These are phyloP conservation scores for Colletotrichum costaricense DNA, from an alignment of 2,329 filamentous ascomycete species.

Conservation along the genomic window DNA sequence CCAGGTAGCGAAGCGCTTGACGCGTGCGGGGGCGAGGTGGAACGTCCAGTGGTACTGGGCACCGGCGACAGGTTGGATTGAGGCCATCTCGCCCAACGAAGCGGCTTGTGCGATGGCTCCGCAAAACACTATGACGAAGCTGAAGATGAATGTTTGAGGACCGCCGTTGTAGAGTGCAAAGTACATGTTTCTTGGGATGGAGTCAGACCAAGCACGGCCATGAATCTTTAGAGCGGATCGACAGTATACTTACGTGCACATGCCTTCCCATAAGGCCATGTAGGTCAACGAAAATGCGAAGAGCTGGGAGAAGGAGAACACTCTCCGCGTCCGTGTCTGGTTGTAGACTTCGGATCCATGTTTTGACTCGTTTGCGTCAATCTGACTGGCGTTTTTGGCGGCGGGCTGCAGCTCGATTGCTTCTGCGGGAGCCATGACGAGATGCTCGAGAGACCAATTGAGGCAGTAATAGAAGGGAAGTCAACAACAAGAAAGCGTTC, in stretches of 20 bases:
- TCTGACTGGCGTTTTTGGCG: background rate
- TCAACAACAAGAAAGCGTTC: background rate
- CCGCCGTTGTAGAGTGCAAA: conserved; percentile 18
- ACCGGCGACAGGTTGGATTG: conserved; percentile 11
- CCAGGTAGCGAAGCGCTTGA: conserved; percentile 8
- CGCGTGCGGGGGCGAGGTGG: background rate
- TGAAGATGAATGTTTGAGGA: conserved; percentile 15
- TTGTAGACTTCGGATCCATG: conserved; percentile 16
- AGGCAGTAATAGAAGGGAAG: background rate
- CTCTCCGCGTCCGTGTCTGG: conserved; percentile 4
- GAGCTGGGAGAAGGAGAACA: conserved; percentile 19
- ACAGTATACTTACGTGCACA: conserved; percentile 14
- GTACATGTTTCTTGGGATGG: conserved; percentile 7
- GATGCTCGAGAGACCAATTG: background rate
- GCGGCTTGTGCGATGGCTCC: conserved; percentile 16
- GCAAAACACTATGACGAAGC: conserved; percentile 13
- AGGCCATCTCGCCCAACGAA: conserved; percentile 15
- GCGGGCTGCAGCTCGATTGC: conserved; percentile 8
- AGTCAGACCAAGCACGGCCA: no score
- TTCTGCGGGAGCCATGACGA: conserved; percentile 1
- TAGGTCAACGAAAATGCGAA: conserved; percentile 15
- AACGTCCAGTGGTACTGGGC: conserved; percentile 15
- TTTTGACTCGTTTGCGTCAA: conserved; percentile 2
- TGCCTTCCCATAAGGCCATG: conserved; percentile 17
- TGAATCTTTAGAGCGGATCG: no score